phyloP scores from a whole-genome alignment of 2,329 filamentous ascomycete genomes.

The Pseudonectria buxi region DNA sequence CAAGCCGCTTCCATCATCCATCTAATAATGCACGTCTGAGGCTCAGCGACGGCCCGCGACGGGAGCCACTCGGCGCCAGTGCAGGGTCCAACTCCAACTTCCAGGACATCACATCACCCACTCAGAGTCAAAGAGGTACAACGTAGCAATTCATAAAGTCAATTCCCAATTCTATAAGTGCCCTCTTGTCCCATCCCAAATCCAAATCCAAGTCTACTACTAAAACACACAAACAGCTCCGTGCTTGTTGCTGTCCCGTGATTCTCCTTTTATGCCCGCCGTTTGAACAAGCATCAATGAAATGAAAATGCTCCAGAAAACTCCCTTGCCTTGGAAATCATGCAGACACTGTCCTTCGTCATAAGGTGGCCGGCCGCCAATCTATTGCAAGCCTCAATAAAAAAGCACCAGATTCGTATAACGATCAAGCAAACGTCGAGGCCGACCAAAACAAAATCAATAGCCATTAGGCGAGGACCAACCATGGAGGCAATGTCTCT shows the following conservation, averaged over 20 bases:
- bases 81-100: no score
- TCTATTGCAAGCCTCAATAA: conserved; percentile 24
- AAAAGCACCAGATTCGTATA: conserved; percentile 6
- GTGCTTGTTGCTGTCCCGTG: conserved; percentile 21
- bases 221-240: conserved; percentile 23
- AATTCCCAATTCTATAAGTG: conserved; percentile 19
- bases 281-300: conserved; percentile 11
- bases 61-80: no score
- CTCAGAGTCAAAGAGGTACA: no score
- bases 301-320: conserved; percentile 21
- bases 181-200: conserved; percentile 8
- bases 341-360: conserved; percentile 22
- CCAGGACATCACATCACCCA: no score
- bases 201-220: conserved; percentile 19
- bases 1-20: no score
- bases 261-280: conserved; percentile 14
- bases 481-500: no score
- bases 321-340: conserved; percentile 20
- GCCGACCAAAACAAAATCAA: no score
- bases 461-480: no score
- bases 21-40: no score
- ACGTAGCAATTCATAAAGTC: no score
- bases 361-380: conserved; percentile 21
- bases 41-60: no score
- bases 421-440: no score